phyloP scores from a whole-genome alignment of 805 yeast genomes.

The Schizosaccharomyces osmophilus region DNA sequence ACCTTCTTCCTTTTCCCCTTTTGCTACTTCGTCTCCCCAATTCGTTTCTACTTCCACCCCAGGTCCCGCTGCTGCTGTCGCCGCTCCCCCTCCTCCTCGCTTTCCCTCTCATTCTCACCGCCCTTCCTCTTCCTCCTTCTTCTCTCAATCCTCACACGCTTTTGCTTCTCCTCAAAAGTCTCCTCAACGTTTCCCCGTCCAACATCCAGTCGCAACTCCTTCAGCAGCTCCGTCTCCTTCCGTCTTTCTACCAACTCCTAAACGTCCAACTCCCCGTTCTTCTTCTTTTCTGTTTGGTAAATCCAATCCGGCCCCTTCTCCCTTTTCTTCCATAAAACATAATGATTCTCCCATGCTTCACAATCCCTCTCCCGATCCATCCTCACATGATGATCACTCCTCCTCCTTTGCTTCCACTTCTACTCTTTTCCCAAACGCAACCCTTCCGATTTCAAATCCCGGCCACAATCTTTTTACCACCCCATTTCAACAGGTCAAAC shows the following conservation, averaged over 20 bases:
- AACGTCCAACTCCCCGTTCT: background rate
- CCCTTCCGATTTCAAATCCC: background rate
- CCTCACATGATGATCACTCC: background rate
- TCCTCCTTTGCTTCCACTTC: background rate
- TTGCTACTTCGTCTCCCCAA: background rate
- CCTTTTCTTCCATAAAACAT: background rate
- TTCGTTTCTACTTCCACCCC: background rate
- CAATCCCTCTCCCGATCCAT: background rate
- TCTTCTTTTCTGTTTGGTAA: background rate
- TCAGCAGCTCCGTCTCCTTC: background rate
- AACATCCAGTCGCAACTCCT: background rate
- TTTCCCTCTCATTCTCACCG: background rate
- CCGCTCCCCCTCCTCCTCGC: background rate
- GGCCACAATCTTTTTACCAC: background rate
- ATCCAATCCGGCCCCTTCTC: background rate
- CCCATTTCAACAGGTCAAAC: conserved; percentile 33
- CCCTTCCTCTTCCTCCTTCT: background rate
- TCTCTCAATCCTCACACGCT: background rate
- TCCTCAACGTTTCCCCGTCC: background rate
- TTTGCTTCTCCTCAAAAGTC: background rate
- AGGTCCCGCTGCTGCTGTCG: background rate
- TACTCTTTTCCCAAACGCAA: background rate
- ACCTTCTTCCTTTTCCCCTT: background rate
- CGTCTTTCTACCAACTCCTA: background rate
- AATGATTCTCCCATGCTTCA: background rate